Evolutionary conservation across 805 yeast genomes (phyloP).

Genomic region (Candida khao-thaluensis): DNA sequence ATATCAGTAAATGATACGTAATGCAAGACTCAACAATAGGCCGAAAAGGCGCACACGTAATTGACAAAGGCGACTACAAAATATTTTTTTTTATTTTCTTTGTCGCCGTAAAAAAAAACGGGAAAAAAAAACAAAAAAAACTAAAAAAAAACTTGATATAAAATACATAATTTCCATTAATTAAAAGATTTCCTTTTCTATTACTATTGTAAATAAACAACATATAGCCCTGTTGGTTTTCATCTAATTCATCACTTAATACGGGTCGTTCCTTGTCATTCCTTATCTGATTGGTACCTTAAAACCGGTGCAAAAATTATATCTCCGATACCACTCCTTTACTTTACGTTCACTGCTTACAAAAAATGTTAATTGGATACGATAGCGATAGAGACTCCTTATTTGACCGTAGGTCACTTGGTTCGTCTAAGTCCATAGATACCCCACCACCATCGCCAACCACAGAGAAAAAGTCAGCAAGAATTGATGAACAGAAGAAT

Average conservation of each 20-base stretch:
- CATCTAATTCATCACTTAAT: no score
- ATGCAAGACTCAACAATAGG: no score
- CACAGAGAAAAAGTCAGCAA: background rate
- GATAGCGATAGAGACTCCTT: slow-evolving; percentile 6
- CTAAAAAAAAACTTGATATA: background rate
- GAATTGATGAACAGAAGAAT: background rate
- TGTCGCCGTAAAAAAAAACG: slow-evolving; percentile 3
- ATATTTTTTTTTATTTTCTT: slow-evolving; percentile 5
- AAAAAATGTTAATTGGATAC: background rate
- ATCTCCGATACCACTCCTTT: no score
- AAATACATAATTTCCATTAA: background rate
- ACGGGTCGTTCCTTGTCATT: no score
- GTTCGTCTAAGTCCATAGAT: slow-evolving; percentile 8
- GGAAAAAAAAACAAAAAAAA: background rate
- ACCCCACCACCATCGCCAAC: slow-evolving; percentile 11
- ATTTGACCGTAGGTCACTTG: background rate
- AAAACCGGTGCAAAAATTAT: no score
- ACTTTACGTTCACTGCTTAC: no score
- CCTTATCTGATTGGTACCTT: background rate
- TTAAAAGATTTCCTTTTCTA: slow-evolving; percentile 1
- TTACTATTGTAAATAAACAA: background rate
- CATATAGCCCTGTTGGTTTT: no score
- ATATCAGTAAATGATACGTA: no score
- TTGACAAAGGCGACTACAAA: no score
- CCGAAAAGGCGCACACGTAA: no score